Conservation (phyloP, 495 filamentous ascomycete species). For the Penicillium verhagenii region DNA sequence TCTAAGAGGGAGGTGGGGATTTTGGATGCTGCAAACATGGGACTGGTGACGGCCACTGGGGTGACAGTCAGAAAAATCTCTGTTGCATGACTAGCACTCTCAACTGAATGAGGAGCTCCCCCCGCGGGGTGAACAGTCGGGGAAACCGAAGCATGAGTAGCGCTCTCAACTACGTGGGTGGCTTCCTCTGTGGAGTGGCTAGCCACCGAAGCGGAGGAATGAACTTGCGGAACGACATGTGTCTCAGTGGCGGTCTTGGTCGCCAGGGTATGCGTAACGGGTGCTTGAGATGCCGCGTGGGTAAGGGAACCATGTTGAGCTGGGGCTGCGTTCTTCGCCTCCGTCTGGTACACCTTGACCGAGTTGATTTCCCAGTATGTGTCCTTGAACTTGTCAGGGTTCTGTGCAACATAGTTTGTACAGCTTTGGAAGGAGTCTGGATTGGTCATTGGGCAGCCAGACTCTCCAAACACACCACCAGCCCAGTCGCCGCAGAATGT, state of each 20-base stretch:
- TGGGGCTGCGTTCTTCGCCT: constrained; percentile 13
- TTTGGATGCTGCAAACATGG: too few species aligned
- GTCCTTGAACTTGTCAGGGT: constrained; percentile 58
- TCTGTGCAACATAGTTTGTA: constrained; percentile 61
- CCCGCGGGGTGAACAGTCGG: not conserved
- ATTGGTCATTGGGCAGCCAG: constrained; percentile 39
- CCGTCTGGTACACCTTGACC: constrained; percentile 59
- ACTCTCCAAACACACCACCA: constrained; percentile 53
- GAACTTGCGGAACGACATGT: not conserved
- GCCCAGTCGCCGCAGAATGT: constrained; percentile 93
- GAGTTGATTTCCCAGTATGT: constrained; percentile 74
- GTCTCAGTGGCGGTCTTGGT: not conserved
- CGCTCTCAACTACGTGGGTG: not conserved
- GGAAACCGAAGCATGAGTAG: not conserved
- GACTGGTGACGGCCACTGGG: too few species aligned
- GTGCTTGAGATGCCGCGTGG: constrained; percentile 1
- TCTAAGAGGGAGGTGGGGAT: too few species aligned
- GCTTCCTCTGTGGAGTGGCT: not conserved
- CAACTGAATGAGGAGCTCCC: not conserved
- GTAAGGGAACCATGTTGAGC: constrained; percentile 5
- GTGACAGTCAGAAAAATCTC: constrained; percentile 6
- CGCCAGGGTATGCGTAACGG: not conserved
- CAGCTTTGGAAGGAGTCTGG: constrained; percentile 50
- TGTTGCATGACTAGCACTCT: not conserved
- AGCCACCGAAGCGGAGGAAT: not conserved